These are phyloP conservation scores for Sanghuangporus baumii DNA, from an alignment of 1,284 basidiomycete genomes.

Conservation along the genomic window DNA sequence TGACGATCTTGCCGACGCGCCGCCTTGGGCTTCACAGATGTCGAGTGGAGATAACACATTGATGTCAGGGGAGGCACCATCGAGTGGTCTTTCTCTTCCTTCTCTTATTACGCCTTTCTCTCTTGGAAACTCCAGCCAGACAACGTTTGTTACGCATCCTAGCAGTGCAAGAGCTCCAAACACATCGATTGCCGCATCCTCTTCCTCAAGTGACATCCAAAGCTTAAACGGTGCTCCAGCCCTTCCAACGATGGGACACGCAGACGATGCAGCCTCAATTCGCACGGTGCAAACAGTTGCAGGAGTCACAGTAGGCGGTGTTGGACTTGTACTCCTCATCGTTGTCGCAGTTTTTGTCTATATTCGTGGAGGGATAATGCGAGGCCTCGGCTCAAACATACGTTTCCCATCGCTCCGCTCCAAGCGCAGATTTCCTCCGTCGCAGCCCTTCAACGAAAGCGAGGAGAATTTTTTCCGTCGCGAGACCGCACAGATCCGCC, in stretches of 20 bases:
- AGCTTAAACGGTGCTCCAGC: neutral
- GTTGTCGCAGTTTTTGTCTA: neutral
- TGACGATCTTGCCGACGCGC: neutral
- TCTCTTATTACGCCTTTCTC: neutral
- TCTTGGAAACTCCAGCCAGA: neutral
- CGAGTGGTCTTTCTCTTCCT: neutral
- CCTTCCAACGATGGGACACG: neutral
- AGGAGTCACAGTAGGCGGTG: neutral
- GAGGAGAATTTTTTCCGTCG: neutral
- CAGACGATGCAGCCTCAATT: neutral
- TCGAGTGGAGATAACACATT: neutral
- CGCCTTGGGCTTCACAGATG: neutral
- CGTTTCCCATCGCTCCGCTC: neutral
- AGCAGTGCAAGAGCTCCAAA: neutral
- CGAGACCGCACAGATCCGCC: neutral
- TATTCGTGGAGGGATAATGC: neutral
- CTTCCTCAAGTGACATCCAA: neutral
- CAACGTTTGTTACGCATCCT: neutral
- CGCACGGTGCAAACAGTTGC: neutral
- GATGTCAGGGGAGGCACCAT: neutral
- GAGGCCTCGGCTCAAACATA: neutral
- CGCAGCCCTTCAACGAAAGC: neutral
- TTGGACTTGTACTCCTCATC: neutral
- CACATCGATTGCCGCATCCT: neutral
- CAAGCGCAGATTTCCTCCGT: neutral